Evolutionary conservation across 2,329 filamentous ascomycete species (phyloP).

Genomic region (Neofusicoccum kwambonambiense): DNA sequence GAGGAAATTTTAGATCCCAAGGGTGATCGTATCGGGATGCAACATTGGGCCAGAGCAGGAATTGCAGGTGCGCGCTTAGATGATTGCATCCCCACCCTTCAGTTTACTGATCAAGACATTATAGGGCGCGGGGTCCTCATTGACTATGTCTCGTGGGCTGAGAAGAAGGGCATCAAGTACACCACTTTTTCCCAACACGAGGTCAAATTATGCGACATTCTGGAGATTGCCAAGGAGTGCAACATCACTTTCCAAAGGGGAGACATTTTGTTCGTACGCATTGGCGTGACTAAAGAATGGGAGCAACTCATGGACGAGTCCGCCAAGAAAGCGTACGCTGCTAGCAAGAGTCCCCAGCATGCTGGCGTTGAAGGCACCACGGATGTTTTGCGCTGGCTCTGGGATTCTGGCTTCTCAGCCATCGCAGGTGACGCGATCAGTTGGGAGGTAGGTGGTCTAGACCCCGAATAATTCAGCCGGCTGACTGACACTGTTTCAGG

Average conservation of each 20-base stretch:
- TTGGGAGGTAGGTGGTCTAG: slow-evolving; percentile 41
- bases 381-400: slow-evolving; percentile 45
- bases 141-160: slow-evolving; percentile 10
- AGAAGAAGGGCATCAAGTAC: slow-evolving; percentile 19
- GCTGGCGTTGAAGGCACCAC: slow-evolving; percentile 42
- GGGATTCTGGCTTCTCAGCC: slow-evolving; percentile 48
- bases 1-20: slow-evolving; percentile 24
- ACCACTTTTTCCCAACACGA: slow-evolving; percentile 9
- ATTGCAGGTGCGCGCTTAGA: background rate
- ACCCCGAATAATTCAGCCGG: background rate
- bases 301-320: slow-evolving; percentile 24
- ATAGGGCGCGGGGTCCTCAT: slow-evolving; percentile 18
- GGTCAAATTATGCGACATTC: slow-evolving; percentile 23
- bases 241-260: slow-evolving; percentile 21
- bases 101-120: background rate
- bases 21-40: slow-evolving; percentile 17
- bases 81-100: background rate
- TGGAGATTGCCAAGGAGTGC: slow-evolving; percentile 21
- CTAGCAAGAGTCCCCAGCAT: slow-evolving; percentile 29
- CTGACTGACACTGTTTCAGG: background rate
- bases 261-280: slow-evolving; percentile 37
- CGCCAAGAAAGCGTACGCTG: slow-evolving; percentile 28
- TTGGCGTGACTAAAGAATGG: slow-evolving; percentile 36
- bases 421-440: slow-evolving; percentile 45
- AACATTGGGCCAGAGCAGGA: slow-evolving; percentile 14